Evolutionary conservation across 768 basidiomycete species (phyloP).

Genomic region (Hortiboletus campestris): DNA sequence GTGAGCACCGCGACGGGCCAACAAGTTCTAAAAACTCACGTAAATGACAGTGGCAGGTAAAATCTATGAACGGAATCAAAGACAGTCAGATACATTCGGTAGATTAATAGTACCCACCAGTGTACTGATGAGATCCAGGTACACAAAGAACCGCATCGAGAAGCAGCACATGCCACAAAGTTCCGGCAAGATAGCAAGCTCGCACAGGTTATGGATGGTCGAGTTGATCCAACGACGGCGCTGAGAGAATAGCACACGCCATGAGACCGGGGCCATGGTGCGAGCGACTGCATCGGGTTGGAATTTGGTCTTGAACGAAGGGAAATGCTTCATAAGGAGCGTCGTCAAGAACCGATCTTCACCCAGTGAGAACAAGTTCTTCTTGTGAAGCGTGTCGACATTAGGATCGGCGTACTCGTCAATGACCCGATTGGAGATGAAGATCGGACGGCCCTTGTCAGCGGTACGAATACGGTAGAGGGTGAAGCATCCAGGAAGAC

Average conservation of each 20-base stretch:
- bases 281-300: slow-evolving; percentile 60
- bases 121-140: slow-evolving; percentile 63
- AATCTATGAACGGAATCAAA: slow-evolving; percentile 35
- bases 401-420: slow-evolving; percentile 66
- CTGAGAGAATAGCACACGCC: slow-evolving; percentile 61
- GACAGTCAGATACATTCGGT: slow-evolving; percentile 6
- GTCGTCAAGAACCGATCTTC: slow-evolving; percentile 74
- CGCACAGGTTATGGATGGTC: slow-evolving; percentile 66
- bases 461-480: slow-evolving; percentile 67
- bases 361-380: slow-evolving; percentile 66
- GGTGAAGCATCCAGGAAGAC: slow-evolving; percentile 74
- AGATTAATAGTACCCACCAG: slow-evolving; percentile 37
- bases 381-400: slow-evolving; percentile 70
- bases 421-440: slow-evolving; percentile 70
- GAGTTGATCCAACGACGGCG: slow-evolving; percentile 76
- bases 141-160: slow-evolving; percentile 74
- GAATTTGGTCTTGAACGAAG: slow-evolving; percentile 67
- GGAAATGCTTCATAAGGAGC: slow-evolving; percentile 68
- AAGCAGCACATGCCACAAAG: slow-evolving; percentile 70
- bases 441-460: slow-evolving; percentile 70
- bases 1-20: slow-evolving; percentile 10
- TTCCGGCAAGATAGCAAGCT: slow-evolving; percentile 59
- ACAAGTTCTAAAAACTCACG: slow-evolving; percentile 34
- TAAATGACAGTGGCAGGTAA: slow-evolving; percentile 62
- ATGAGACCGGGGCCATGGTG: slow-evolving; percentile 63